Base-by-base conservation (phyloP, 31 red algal species). In the Endocladia muricata region DNA sequence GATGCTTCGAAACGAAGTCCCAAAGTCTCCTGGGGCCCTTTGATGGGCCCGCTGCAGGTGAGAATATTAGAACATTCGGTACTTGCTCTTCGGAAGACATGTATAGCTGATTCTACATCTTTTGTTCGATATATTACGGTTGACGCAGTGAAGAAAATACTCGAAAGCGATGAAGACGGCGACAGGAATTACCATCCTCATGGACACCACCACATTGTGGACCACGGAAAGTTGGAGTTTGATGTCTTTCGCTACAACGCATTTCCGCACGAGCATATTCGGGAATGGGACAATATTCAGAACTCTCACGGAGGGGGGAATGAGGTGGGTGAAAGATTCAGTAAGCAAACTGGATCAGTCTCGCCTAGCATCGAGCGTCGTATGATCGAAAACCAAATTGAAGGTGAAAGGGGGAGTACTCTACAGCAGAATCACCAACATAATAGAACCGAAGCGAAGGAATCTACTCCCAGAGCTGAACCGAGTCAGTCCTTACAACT, bases 241-340 rank as follows among this genome's bases (percentile, higher is more conserved):
- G 55, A 58, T 28, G 55, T 58, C 6, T 58, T 58, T 58, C 55
- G 55, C 6, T 58, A 58, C 30, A 28, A 58, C 55, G 55, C 55
- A 5, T 28, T 28, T 58, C 55, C 55, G 55, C 30, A 58, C 55
- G 25, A 58, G 6, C 55, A 58, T 13, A 58, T 58, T 58, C 25
- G 55, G 6, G 44, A n/a, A n/a, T n/a, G n/a, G n/a, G n/a, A n/a
- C n/a, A n/a, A n/a, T n/a, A n/a, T n/a, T n/a, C n/a, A n/a, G n/a
- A n/a, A n/a, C n/a, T n/a, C n/a, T n/a, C n/a, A n/a, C n/a, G n/a
- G n/a, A n/a, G n/a, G n/a, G n/a, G n/a, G n/a, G n/a, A n/a, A n/a
- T n/a, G n/a, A n/a, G n/a, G n/a, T n/a, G n/a, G n/a, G n/a, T n/a
- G n/a, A n/a, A n/a, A n/a, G n/a, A n/a, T n/a, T n/a, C n/a, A n/a